Percentiles rank a stretch among this genome's conserved stretches.
phyloP scores from a whole-genome alignment of 768 basidiomycete species.

The Psilocybe tampanensis region DNA sequence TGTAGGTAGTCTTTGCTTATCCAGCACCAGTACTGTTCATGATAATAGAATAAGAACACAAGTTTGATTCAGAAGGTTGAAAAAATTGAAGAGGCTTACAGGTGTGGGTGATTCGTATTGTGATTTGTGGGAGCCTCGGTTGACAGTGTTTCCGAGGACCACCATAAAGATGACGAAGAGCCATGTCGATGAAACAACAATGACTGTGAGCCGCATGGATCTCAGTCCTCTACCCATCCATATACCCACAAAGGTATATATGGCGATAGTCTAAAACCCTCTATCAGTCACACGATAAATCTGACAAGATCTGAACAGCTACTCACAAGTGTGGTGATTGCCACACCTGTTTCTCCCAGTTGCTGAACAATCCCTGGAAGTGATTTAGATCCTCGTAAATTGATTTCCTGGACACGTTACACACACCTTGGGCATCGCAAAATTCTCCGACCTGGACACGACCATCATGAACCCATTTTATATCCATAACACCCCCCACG shows the following conservation, averaged over 20 bases:
- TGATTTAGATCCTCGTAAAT: neutral
- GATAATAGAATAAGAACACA: neutral
- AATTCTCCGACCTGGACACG: slow-evolving; percentile 32
- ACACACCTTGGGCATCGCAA: slow-evolving; percentile 39
- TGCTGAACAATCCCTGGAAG: slow-evolving; percentile 38
- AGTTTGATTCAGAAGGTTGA: neutral
- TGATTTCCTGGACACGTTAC: neutral
- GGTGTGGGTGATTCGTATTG: slow-evolving; percentile 37
- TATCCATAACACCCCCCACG: slow-evolving; percentile 36
- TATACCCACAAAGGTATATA: slow-evolving; percentile 44
- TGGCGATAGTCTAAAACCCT: slow-evolving; percentile 32
- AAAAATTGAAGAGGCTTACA: slow-evolving; percentile 22
- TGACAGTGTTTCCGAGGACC: slow-evolving; percentile 26
- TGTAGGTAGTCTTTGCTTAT: slow-evolving; percentile 30
- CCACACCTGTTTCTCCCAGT: slow-evolving; percentile 43
- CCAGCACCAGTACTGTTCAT: slow-evolving; percentile 44
- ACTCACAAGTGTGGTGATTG: slow-evolving; percentile 42
- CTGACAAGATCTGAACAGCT: neutral
- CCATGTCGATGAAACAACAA: slow-evolving; percentile 34
- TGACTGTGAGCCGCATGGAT: slow-evolving; percentile 25
- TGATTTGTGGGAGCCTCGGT: slow-evolving; percentile 16
- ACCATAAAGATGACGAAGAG: slow-evolving; percentile 36
- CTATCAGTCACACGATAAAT: neutral
- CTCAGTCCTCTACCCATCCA: slow-evolving; percentile 33
- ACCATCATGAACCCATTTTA: slow-evolving; percentile 37